Conservation (phyloP, 805 yeast species). For the Schizosaccharomyces lindneri region DNA sequence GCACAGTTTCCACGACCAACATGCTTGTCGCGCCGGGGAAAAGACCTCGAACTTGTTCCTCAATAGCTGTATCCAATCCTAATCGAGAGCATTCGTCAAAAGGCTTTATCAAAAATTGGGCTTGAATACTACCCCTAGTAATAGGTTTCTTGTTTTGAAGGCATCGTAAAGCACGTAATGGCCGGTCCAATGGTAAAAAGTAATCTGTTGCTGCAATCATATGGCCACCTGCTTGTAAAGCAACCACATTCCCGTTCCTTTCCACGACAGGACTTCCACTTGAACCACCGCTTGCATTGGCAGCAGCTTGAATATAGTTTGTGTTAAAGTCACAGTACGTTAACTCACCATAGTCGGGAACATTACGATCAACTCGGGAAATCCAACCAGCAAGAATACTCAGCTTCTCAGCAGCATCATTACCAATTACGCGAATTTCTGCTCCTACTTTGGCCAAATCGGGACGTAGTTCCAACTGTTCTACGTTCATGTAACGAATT, state of each 20-base stretch:
- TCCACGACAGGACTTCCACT: constrained; percentile 93
- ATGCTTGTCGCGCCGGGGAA: constrained; percentile 61
- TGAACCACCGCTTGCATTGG: constrained; percentile 86
- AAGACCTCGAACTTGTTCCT: constrained; percentile 34
- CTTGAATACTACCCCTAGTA: constrained; percentile 79
- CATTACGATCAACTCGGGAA: constrained; percentile 64
- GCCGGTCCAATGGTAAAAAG: constrained; percentile 66
- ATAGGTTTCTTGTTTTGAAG: constrained; percentile 34
- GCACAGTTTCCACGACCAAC: constrained; percentile 54
- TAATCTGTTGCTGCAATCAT: constrained; percentile 82
- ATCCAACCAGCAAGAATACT: constrained; percentile 74
- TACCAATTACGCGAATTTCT: constrained; percentile 85
- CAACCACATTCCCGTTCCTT: constrained; percentile 65
- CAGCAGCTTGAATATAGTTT: constrained; percentile 87
- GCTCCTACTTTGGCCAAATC: constrained; percentile 55
- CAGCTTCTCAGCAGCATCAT: constrained; percentile 85
- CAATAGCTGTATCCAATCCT: constrained; percentile 56
- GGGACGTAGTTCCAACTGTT: constrained; percentile 45
- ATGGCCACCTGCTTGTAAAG: constrained; percentile 84
- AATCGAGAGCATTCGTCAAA: constrained; percentile 75
- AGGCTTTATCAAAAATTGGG: constrained; percentile 59
- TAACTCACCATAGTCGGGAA: constrained; percentile 75
- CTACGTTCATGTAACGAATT: constrained; percentile 49
- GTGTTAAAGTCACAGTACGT: constrained; percentile 85
- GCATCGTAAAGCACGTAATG: constrained; percentile 55